phyloP scores from a whole-genome alignment of 371 early-diverging fungal species.

The Mucor racemosus region DNA sequence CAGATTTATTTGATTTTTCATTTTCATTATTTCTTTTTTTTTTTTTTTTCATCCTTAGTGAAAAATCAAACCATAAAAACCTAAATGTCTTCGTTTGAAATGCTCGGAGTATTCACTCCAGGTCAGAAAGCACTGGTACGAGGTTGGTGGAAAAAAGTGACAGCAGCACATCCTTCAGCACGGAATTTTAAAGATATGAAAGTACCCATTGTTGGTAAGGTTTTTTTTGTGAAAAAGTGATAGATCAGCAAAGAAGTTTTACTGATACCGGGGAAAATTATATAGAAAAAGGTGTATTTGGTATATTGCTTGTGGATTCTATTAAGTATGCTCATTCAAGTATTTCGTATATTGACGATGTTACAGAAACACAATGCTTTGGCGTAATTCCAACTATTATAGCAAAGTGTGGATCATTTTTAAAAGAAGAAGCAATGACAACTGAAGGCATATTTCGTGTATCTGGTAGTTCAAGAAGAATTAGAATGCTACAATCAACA shows the following conservation, averaged over 20 bases:
- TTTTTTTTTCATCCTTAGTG: background rate
- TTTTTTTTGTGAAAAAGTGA: background rate
- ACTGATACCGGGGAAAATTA: background rate
- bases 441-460: conserved; percentile 66
- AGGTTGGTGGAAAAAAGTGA: conserved; percentile 44
- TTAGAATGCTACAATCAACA: conserved; percentile 55
- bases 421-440: conserved; percentile 53
- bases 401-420: conserved; percentile 57
- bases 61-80: too few relatives aligned
- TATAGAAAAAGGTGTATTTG: conserved; percentile 40
- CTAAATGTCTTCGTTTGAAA: conserved; percentile 17
- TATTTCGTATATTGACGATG: conserved; percentile 44
- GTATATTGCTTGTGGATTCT: conserved; percentile 36
- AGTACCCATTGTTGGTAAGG: conserved; percentile 36
- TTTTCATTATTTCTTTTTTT: background rate
- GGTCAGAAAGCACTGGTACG: conserved; percentile 16
- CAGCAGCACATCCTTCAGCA: conserved; percentile 36
- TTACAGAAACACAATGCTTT: conserved; percentile 36
- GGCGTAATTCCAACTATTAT: conserved; percentile 60
- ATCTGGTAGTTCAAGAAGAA: conserved; percentile 64
- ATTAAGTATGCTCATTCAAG: conserved; percentile 43
- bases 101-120: conserved; percentile 23
- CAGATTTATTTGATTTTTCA: background rate
- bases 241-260: background rate
- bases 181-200: conserved; percentile 38